A percentile compares a stretch with the other conserved stretches of the same genome.
Conservation (phyloP, 192 early-diverging fungal species). For the Backusella tarrabulga region DNA sequence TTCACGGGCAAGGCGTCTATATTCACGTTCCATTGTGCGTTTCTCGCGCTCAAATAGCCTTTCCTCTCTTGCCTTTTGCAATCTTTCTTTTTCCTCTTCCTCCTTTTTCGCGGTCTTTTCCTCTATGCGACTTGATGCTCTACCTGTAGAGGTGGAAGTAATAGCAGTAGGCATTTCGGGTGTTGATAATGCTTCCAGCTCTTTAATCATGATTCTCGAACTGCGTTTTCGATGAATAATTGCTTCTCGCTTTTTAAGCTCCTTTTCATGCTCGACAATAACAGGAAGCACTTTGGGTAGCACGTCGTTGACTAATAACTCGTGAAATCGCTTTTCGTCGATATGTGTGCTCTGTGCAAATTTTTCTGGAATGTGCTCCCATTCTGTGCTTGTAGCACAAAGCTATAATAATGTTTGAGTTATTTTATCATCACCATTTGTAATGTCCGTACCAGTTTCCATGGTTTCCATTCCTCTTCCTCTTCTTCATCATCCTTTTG, state of each 20-base stretch:
- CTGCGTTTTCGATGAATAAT: conserved; percentile 60
- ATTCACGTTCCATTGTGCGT: conserved; percentile 34
- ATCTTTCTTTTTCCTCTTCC: conserved; percentile 24
- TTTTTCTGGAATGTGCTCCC: conserved; percentile 59
- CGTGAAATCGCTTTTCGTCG: conserved; percentile 58
- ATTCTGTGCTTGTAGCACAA: conserved; percentile 58
- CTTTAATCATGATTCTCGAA: conserved; percentile 58
- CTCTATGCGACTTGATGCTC: conserved; percentile 25
- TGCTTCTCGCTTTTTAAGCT: conserved; percentile 52
- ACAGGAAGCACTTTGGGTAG: conserved; percentile 58
- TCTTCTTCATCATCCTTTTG: conserved; percentile 40
- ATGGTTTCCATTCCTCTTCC: conserved; percentile 49
- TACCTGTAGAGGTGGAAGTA: background rate
- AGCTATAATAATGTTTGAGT: conserved; percentile 25
- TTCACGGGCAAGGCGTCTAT: conserved; percentile 19
- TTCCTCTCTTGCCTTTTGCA: conserved; percentile 29
- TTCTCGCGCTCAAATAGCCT: conserved; percentile 35
- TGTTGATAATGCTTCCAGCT: conserved; percentile 47
- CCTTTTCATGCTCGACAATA: conserved; percentile 58
- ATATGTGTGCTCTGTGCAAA: conserved; percentile 53
- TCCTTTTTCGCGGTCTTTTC: conserved; percentile 30
- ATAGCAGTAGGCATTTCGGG: conserved; percentile 22
- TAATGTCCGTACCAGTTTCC: conserved; percentile 23
- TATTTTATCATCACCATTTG: background rate
- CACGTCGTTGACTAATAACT: conserved; percentile 51